These are phyloP conservation scores for Tricholomella constricta DNA, from an alignment of 768 basidiomycete genomes.

Conservation along the genomic window DNA sequence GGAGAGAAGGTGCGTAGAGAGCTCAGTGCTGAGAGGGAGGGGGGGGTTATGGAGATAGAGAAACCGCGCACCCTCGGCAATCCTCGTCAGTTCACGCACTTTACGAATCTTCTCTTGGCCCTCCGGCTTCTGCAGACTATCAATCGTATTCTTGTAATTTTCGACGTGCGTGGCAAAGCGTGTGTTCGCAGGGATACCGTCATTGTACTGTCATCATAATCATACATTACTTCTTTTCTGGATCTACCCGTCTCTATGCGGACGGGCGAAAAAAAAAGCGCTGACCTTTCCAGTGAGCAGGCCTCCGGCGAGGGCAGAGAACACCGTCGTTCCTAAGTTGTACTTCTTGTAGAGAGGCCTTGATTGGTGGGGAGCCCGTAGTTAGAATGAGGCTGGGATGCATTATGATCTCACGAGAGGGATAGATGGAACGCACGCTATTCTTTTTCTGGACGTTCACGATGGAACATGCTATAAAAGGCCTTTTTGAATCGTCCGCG, in stretches of 20 bases:
- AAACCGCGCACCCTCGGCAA: slow-evolving; percentile 49
- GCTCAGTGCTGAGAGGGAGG: background rate
- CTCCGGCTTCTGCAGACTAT: slow-evolving; percentile 52
- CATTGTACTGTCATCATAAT: slow-evolving; percentile 74
- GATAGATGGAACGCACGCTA: slow-evolving; percentile 53
- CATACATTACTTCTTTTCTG: too few relatives aligned
- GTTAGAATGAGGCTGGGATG: background rate
- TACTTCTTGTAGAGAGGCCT: slow-evolving; percentile 68
- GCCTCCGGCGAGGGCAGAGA: slow-evolving; percentile 69
- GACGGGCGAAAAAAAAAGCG: background rate
- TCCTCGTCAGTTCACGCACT: slow-evolving; percentile 61
- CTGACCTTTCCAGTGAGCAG: slow-evolving; percentile 74
- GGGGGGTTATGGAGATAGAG: background rate
- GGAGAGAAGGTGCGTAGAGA: background rate
- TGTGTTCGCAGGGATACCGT: slow-evolving; percentile 69
- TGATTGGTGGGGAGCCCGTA: too few relatives aligned
- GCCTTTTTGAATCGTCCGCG: too few relatives aligned
- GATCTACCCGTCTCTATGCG: too few relatives aligned
- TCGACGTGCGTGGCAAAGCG: slow-evolving; percentile 57
- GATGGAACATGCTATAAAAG: slow-evolving; percentile 63
- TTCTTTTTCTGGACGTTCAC: slow-evolving; percentile 77
- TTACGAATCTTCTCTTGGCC: slow-evolving; percentile 69
- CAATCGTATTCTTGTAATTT: slow-evolving; percentile 51
- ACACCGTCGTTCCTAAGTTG: slow-evolving; percentile 66
- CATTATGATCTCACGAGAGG: slow-evolving; percentile 1